Conservation (phyloP, 1,139 yeast genomes). For the Kurtzmaniella quercitrusa region DNA sequence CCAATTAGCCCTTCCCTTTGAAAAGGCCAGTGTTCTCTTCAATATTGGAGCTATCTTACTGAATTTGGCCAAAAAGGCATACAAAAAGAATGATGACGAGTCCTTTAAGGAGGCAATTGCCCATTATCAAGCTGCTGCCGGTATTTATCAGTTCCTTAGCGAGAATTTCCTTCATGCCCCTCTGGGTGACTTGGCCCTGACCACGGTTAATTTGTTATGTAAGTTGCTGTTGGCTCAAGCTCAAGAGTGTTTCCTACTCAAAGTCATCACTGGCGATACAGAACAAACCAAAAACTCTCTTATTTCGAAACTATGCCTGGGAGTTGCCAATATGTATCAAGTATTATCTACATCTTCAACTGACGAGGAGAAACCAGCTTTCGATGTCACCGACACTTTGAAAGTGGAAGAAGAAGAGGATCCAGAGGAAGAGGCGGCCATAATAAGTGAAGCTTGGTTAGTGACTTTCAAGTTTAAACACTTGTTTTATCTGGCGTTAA, state of each 20-base stretch:
- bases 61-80: slow-evolving; percentile 50
- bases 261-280: slow-evolving; percentile 48
- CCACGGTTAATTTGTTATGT: slow-evolving; percentile 61
- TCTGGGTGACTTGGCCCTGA: slow-evolving; percentile 67
- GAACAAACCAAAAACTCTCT: slow-evolving; percentile 57
- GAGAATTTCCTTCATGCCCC: slow-evolving; percentile 92
- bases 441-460: slow-evolving; percentile 45
- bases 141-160: slow-evolving; percentile 65
- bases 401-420: slow-evolving; percentile 12
- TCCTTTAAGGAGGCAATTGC: slow-evolving; percentile 55
- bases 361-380: slow-evolving; percentile 23
- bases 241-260: slow-evolving; percentile 76
- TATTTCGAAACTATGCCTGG: slow-evolving; percentile 65
- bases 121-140: slow-evolving; percentile 72
- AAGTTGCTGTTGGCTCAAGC: slow-evolving; percentile 79
- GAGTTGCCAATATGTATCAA: slow-evolving; percentile 55
- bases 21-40: slow-evolving; percentile 80
- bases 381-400: slow-evolving; percentile 14
- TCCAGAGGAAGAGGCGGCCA: slow-evolving; percentile 38
- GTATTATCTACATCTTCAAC: slow-evolving; percentile 38
- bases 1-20: slow-evolving; percentile 69
- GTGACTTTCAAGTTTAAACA: slow-evolving; percentile 44
- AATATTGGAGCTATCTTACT: slow-evolving; percentile 46
- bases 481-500: slow-evolving; percentile 37
- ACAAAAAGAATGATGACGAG: slow-evolving; percentile 39